Conservation (phyloP, 2,329 filamentous ascomycete genomes). For the Pleoardoris graminearum region DNA sequence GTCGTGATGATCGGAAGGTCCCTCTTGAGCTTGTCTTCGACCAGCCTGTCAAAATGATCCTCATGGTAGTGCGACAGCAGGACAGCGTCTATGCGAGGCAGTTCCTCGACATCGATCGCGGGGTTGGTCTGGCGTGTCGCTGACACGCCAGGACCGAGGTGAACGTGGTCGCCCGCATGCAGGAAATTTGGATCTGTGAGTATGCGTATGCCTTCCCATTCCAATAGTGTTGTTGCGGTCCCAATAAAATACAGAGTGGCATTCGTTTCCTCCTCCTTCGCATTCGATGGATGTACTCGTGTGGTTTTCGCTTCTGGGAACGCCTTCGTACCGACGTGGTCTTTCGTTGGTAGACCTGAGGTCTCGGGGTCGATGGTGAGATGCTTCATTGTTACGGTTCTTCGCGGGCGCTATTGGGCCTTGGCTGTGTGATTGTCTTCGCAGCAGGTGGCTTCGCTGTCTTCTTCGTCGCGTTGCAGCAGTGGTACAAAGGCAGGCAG, state of each 20-base stretch:
- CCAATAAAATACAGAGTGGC: constrained; percentile 59
- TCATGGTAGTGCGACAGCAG: constrained; percentile 68
- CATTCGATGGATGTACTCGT: constrained; percentile 49
- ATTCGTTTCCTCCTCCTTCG: constrained; percentile 41
- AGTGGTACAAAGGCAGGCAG: constrained; percentile 31
- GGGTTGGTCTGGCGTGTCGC: constrained; percentile 61
- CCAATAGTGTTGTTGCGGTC: constrained; percentile 60
- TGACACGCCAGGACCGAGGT: constrained; percentile 66
- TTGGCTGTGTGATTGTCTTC: not conserved
- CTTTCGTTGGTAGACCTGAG: constrained; percentile 46
- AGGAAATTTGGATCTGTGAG: constrained; percentile 62
- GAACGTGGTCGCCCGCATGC: constrained; percentile 67
- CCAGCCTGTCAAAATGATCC: constrained; percentile 60
- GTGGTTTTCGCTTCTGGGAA: constrained; percentile 52
- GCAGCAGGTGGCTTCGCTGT: not conserved
- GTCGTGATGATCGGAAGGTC: constrained; percentile 66
- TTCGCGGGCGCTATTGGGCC: not conserved
- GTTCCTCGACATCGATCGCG: constrained; percentile 61
- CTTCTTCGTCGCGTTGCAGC: constrained; percentile 9
- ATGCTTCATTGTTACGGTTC: constrained; percentile 42
- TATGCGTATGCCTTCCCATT: constrained; percentile 58
- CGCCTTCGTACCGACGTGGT: constrained; percentile 35
- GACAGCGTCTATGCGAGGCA: constrained; percentile 63
- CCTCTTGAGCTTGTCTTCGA: constrained; percentile 56
- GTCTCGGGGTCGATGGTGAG: constrained; percentile 47